Conservation (phyloP, 805 yeast genomes). For the Nakazawaea pomicola region DNA sequence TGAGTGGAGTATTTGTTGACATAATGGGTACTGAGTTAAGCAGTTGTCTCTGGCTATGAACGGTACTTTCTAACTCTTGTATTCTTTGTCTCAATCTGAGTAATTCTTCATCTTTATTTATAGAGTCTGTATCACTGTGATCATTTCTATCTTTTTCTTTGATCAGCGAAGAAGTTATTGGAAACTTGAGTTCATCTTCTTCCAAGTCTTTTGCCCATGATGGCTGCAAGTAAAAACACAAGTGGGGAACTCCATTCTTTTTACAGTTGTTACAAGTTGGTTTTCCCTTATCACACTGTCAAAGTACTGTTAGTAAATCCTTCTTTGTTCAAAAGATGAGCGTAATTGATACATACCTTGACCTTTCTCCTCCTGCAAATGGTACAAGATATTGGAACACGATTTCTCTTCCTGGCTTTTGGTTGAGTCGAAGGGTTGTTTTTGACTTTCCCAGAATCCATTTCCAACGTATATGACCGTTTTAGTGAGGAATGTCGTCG, state of each 20-base stretch:
- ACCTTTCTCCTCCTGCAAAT: conserved; percentile 34
- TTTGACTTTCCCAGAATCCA: background rate
- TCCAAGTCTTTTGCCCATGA: conserved; percentile 49
- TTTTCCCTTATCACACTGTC: conserved; percentile 35
- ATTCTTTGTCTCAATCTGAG: conserved; percentile 19
- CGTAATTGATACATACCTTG: too few relatives aligned
- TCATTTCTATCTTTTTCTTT: conserved; percentile 7
- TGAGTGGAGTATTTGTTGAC: background rate
- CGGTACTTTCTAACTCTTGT: conserved; percentile 23
- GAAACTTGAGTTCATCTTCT: conserved; percentile 25
- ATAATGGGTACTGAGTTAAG: background rate
- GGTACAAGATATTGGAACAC: conserved; percentile 35
- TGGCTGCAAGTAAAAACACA: conserved; percentile 54
- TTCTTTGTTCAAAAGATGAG: too few relatives aligned
- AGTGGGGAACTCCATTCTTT: conserved; percentile 52
- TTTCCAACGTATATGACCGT: too few relatives aligned
- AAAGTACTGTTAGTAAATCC: background rate
- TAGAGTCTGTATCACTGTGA: conserved; percentile 11
- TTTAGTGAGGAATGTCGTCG: too few relatives aligned
- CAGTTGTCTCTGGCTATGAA: conserved; percentile 1
- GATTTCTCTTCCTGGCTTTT: conserved; percentile 26
- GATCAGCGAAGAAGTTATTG: conserved; percentile 13
- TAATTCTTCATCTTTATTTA: conserved; percentile 21
- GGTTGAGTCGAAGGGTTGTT: background rate
- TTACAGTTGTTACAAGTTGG: conserved; percentile 56